These are phyloP conservation scores for Gigaspora rosea DNA, from an alignment of 192 early-diverging fungal genomes.

Conservation along the genomic window DNA sequence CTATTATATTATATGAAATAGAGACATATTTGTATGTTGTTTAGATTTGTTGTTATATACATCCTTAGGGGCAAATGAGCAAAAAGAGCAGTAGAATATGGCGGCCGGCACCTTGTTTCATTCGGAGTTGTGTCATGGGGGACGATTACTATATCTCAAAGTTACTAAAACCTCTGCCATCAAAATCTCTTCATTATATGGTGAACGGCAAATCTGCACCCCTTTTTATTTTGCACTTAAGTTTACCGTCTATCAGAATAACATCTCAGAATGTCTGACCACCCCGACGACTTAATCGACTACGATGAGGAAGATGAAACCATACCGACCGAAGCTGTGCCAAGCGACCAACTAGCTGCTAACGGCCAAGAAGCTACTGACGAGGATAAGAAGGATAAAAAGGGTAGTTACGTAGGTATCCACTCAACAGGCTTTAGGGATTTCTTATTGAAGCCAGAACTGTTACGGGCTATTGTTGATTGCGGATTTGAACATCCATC, in stretches of 20 bases:
- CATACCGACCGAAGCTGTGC: slow-evolving; percentile 55
- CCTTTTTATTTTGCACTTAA: not conserved
- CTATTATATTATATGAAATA: too few species aligned
- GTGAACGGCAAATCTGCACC: not conserved
- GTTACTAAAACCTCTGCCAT: slow-evolving; percentile 16
- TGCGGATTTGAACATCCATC: slow-evolving; percentile 99
- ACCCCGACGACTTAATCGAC: slow-evolving; percentile 91
- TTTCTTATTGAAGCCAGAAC: slow-evolving; percentile 95
- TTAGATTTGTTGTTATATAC: not conserved
- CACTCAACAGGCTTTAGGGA: slow-evolving; percentile 99
- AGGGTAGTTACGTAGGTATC: slow-evolving; percentile 97
- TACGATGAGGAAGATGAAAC: slow-evolving; percentile 95
- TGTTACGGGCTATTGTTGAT: slow-evolving; percentile 92
- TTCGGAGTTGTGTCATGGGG: slow-evolving; percentile 3
- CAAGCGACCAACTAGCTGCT: slow-evolving; percentile 43
- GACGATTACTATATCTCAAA: not conserved
- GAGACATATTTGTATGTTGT: too few species aligned
- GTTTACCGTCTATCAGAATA: not conserved
- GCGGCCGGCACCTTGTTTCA: not conserved
- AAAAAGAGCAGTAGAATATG: slow-evolving; percentile 18
- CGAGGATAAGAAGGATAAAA: slow-evolving; percentile 83
- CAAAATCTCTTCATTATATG: slow-evolving; percentile 23
- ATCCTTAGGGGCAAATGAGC: not conserved
- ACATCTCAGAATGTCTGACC: slow-evolving; percentile 51
- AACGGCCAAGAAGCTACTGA: slow-evolving; percentile 41